phyloP scores from a whole-genome alignment of 371 early-diverging fungal species.

The Mucor circinelloides region DNA sequence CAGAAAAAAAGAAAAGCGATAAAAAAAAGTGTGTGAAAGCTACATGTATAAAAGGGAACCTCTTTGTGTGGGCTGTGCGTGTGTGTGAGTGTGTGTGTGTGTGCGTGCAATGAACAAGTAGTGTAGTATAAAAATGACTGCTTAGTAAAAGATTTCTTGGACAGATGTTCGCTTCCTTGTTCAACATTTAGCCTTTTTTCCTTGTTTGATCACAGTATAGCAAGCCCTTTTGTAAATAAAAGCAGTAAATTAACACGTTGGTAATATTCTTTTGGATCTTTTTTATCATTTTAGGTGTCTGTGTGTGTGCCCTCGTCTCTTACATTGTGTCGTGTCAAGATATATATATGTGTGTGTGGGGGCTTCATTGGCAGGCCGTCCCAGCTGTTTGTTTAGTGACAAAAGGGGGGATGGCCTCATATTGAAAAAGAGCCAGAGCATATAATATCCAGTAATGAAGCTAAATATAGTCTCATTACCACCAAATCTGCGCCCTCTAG shows the following conservation, averaged over 20 bases:
- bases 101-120: not conserved
- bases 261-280: not conserved
- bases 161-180: not conserved
- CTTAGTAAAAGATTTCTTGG: not conserved
- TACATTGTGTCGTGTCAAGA: not conserved
- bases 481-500: not conserved
- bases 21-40: constrained; percentile 4
- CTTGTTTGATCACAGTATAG: not conserved
- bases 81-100: not conserved
- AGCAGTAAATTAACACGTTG: not conserved
- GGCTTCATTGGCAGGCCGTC: not conserved
- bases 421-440: not conserved
- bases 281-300: not conserved
- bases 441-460: not conserved
- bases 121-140: not conserved
- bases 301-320: not conserved
- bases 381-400: not conserved
- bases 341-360: not conserved
- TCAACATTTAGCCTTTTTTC: not conserved
- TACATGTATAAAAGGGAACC: not conserved
- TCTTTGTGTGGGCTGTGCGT: not conserved
- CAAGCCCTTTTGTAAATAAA: not conserved
- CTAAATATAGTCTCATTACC: not conserved
- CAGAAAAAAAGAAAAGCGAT: not conserved
- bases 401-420: not conserved